Percentiles rank a stretch among this genome's conserved stretches.
Evolutionary conservation across 2,329 filamentous ascomycete species (phyloP).

Genomic region (Ophiocordyceps camponoti-saundersi): DNA sequence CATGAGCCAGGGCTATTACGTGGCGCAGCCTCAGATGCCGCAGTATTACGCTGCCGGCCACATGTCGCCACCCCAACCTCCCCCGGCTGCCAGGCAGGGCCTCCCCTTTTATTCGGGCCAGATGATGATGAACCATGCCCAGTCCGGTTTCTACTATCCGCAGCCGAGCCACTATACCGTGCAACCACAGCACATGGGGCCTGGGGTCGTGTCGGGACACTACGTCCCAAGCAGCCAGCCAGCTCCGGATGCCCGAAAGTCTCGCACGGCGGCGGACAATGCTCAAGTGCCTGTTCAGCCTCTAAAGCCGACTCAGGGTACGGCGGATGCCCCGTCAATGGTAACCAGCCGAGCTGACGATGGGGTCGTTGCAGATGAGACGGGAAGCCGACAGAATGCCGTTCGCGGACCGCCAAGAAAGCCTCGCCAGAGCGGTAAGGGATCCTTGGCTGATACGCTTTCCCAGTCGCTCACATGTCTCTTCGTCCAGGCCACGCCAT

Average conservation of each 20-base stretch:
- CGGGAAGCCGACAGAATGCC: slow-evolving; percentile 8
- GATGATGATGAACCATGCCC: slow-evolving; percentile 23
- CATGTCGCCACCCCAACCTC: slow-evolving; percentile 18
- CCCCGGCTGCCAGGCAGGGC: slow-evolving; percentile 17
- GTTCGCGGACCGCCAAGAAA: slow-evolving; percentile 19
- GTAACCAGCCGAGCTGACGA: not conserved
- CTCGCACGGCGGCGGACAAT: slow-evolving; percentile 5
- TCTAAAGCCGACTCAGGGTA: slow-evolving; percentile 9
- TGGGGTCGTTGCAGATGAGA: slow-evolving; percentile 2
- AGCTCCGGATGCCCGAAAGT: slow-evolving; percentile 10
- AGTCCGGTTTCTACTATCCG: slow-evolving; percentile 28
- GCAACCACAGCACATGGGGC: slow-evolving; percentile 14
- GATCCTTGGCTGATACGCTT: not conserved
- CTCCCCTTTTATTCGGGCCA: slow-evolving; percentile 27
- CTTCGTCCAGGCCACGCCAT: slow-evolving; percentile 59
- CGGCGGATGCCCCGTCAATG: not conserved
- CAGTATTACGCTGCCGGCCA: slow-evolving; percentile 25
- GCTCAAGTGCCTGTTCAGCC: slow-evolving; percentile 2
- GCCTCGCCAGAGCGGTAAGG: slow-evolving; percentile 43
- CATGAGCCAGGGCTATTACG: slow-evolving; percentile 27
- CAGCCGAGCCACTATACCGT: slow-evolving; percentile 18
- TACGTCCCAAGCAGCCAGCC: slow-evolving; percentile 13
- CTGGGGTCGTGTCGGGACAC: slow-evolving; percentile 16
- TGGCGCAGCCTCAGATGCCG: slow-evolving; percentile 25
- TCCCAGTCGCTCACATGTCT: slow-evolving; percentile 1